These are phyloP conservation scores for Fraxinus excelsior DNA, from an alignment of 257 asterid genomes.

Conservation along the genomic window DNA sequence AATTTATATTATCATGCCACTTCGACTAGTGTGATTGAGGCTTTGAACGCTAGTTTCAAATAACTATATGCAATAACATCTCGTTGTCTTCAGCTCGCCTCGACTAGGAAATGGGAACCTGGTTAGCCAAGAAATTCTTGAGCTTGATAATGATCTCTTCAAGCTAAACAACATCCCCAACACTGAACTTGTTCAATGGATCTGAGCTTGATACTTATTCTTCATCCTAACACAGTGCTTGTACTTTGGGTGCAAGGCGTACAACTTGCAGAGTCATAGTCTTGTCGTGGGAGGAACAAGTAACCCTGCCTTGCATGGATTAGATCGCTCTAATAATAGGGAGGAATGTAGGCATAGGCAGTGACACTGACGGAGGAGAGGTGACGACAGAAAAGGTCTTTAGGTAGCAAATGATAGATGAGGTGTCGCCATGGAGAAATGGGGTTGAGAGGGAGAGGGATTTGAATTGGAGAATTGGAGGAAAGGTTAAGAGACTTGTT, in stretches of 20 bases:
- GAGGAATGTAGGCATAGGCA: conserved; percentile 34
- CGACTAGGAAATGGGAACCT: conserved; percentile 47
- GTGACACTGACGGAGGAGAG: conserved; percentile 22
- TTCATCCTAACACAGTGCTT: conserved; percentile 87
- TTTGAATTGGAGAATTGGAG: conserved; percentile 60
- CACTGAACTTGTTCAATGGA: conserved; percentile 74
- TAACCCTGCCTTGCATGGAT: conserved; percentile 68
- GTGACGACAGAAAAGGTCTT: conserved; percentile 32
- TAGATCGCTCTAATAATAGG: conserved; percentile 75
- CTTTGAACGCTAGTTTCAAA: not conserved
- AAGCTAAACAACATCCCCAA: conserved; percentile 80
- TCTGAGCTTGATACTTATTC: conserved; percentile 98
- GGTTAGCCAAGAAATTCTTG: conserved; percentile 68
- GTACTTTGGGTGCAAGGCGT: conserved; percentile 93
- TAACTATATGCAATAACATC: not conserved
- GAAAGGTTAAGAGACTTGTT: conserved; percentile 44
- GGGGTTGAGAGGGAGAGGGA: conserved; percentile 51
- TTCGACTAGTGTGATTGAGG: not conserved
- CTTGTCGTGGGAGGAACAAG: conserved; percentile 80
- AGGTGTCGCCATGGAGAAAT: conserved; percentile 72
- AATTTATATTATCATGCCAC: no score
- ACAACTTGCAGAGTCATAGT: conserved; percentile 83
- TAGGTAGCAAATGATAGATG: conserved; percentile 36
- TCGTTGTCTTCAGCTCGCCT: conserved; percentile 28
- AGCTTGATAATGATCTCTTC: conserved; percentile 81